Evolutionary conservation across 2,329 filamentous ascomycete species (phyloP), one percentile per base, ranked within the genome.

Genomic region (Colletotrichum noveboracense): DNA sequence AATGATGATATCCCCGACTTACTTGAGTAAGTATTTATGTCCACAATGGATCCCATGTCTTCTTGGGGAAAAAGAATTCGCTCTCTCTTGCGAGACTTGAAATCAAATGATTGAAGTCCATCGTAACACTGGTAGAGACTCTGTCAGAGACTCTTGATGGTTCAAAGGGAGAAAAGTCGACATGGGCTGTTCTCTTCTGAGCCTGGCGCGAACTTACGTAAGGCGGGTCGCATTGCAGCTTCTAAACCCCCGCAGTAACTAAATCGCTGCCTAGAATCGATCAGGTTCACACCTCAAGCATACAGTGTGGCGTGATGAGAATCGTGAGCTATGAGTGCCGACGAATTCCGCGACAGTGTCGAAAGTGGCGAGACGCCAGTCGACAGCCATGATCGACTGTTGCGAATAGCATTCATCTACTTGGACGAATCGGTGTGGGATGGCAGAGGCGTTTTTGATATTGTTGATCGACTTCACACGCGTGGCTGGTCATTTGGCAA

Each of bases 371-470:
- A 67, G n/a, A 28, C 71, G 10, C 21, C 61, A 8, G 36, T 74
- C 18, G 66, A 74, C 52, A n/a, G 55, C 61, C 73, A 77, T 32
- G 38, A 61, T 61, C 62, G n/a, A 13, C 1, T 77, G 24, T 32
- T 77, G 64, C 75, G 72, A 28, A 76, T 77, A 76, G 71, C 77
- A 16, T 77, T 73, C 36, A 58, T 76, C 6, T 76, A 76, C 36
- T 26, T 66, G 52, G 60, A 74, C n/a, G 65, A 66, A 34, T 52
- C 21, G 7, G 14, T 72, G 24, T 48, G 56, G 52, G 21, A 48
- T 58, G 28, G 38, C 30, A 70, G 21, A n/a, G 68, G 71, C 7
- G 52, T 78, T 7, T 76, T 74, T 34, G 66, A 61, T n/a, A 66
- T 71, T 58, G 62, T 78, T 38, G 67, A 77, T 43, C 24, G 52